These are phyloP conservation scores for Albophoma yamanashiensis DNA, from an alignment of 2,329 filamentous ascomycete genomes.

Conservation along the genomic window DNA sequence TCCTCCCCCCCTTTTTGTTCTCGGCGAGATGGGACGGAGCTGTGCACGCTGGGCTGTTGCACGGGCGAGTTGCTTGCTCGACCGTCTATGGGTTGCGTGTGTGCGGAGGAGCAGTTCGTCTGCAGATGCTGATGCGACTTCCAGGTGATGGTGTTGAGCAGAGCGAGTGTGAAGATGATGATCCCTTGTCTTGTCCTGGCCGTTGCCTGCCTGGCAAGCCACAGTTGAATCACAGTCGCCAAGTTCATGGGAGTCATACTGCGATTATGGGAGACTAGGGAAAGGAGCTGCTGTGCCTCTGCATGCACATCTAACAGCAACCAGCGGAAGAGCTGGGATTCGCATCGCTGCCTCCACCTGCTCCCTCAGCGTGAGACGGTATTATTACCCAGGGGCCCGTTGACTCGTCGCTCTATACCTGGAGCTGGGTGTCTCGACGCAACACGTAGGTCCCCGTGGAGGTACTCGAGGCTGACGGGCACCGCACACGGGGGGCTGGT, in stretches of 20 bases:
- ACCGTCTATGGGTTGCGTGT: not conserved
- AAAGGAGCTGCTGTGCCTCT: not conserved
- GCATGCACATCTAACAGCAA: not conserved
- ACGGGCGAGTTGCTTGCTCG: not conserved
- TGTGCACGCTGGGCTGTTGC: not conserved
- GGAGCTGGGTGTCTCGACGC: not conserved
- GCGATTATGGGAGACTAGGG: too few species aligned
- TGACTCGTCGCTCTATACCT: not conserved
- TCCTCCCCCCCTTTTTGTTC: not conserved
- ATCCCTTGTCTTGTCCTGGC: not conserved
- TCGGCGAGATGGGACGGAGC: not conserved
- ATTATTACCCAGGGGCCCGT: not conserved
- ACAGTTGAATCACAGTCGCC: not conserved
- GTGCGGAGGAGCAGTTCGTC: not conserved
- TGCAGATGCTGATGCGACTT: not conserved
- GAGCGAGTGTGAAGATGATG: not conserved
- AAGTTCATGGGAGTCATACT: too few species aligned
- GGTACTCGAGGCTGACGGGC: not conserved
- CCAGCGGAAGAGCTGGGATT: not conserved
- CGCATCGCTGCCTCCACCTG: not conserved
- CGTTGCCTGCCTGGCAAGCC: too few species aligned
- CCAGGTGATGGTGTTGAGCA: not conserved
- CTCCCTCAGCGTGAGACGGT: not conserved
- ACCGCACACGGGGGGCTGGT: not conserved
- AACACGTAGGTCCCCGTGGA: not conserved